Evolutionary conservation across 1,284 basidiomycete species (phyloP).

Genomic region (Sporisorium graminicola): DNA sequence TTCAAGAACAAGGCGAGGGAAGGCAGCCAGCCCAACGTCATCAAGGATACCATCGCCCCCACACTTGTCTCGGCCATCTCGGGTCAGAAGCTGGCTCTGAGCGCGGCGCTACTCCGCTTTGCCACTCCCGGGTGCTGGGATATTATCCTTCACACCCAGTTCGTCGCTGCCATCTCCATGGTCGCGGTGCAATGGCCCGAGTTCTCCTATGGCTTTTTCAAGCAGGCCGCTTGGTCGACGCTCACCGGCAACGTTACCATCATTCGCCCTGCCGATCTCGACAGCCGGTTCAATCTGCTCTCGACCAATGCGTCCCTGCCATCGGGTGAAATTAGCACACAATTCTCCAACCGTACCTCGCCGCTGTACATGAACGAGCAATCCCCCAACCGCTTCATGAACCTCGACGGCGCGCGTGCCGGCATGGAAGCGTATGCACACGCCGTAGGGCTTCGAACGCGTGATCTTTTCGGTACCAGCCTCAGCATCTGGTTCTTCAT

Average conservation of each 20-base stretch:
- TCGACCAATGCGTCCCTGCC: slow-evolving; percentile 52
- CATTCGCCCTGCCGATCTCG: slow-evolving; percentile 30
- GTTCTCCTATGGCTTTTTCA: slow-evolving; percentile 79
- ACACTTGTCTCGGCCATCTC: slow-evolving; percentile 84
- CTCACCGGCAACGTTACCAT: slow-evolving; percentile 53
- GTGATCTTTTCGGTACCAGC: slow-evolving; percentile 87
- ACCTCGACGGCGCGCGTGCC: slow-evolving; percentile 67
- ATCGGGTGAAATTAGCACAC: slow-evolving; percentile 67
- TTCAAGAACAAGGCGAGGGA: slow-evolving; percentile 63
- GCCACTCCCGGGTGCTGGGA: slow-evolving; percentile 93
- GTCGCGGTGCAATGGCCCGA: slow-evolving; percentile 92
- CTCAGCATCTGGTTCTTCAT: slow-evolving; percentile 85
- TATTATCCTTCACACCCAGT: slow-evolving; percentile 91
- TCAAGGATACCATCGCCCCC: slow-evolving; percentile 58
- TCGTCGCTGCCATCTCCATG: slow-evolving; percentile 80
- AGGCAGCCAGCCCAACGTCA: slow-evolving; percentile 56
- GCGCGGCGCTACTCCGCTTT: slow-evolving; percentile 88
- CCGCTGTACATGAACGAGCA: slow-evolving; percentile 81
- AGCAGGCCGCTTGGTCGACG: slow-evolving; percentile 70
- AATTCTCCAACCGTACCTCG: slow-evolving; percentile 78
- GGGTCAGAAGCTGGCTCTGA: slow-evolving; percentile 85
- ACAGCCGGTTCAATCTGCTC: slow-evolving; percentile 36
- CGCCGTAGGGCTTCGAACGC: slow-evolving; percentile 81
- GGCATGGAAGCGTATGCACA: slow-evolving; percentile 85
- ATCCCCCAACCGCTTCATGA: slow-evolving; percentile 80